These are phyloP conservation scores for Tulasnella sp. DNA, from an alignment of 768 basidiomycete species.

Conservation along the genomic window DNA sequence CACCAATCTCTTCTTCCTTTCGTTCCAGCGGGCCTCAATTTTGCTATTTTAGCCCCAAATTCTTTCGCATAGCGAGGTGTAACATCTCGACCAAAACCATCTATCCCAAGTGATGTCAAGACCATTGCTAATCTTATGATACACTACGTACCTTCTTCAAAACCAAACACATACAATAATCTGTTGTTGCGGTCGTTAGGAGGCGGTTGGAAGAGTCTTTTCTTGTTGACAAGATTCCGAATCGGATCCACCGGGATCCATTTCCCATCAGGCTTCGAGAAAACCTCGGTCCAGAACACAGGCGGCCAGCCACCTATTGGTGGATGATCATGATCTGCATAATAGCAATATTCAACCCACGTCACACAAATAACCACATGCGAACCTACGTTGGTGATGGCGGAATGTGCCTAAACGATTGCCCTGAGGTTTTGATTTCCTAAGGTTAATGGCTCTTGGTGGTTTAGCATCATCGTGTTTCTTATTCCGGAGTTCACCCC, in stretches of 20 bases:
- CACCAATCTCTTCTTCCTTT: slow-evolving; percentile 76
- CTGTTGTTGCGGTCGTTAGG: slow-evolving; percentile 50
- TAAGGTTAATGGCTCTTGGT: slow-evolving; percentile 14
- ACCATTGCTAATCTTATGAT: not conserved
- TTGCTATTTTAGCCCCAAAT: slow-evolving; percentile 67
- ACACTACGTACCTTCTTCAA: slow-evolving; percentile 52
- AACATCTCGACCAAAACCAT: slow-evolving; percentile 82
- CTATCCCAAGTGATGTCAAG: slow-evolving; percentile 25
- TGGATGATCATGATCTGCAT: not conserved
- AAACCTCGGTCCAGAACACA: slow-evolving; percentile 95
- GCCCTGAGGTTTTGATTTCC: slow-evolving; percentile 10
- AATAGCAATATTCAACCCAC: not conserved
- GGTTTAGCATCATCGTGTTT: slow-evolving; percentile 16
- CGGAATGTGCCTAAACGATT: slow-evolving; percentile 15
- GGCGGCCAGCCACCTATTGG: slow-evolving; percentile 43
- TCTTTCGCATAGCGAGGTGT: slow-evolving; percentile 78
- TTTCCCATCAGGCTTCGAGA: slow-evolving; percentile 75
- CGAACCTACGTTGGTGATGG: too few relatives aligned
- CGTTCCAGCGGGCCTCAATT: slow-evolving; percentile 55
- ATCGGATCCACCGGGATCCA: slow-evolving; percentile 93
- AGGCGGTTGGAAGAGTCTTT: slow-evolving; percentile 65
- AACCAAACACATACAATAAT: slow-evolving; percentile 84
- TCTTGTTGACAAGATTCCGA: slow-evolving; percentile 64
- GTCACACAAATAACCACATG: not conserved
- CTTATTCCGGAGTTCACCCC: slow-evolving; percentile 5